Evolutionary conservation across 202 grass and related monocot genomes (phyloP).

Genomic region (Dendrocalamus latiflorus): DNA sequence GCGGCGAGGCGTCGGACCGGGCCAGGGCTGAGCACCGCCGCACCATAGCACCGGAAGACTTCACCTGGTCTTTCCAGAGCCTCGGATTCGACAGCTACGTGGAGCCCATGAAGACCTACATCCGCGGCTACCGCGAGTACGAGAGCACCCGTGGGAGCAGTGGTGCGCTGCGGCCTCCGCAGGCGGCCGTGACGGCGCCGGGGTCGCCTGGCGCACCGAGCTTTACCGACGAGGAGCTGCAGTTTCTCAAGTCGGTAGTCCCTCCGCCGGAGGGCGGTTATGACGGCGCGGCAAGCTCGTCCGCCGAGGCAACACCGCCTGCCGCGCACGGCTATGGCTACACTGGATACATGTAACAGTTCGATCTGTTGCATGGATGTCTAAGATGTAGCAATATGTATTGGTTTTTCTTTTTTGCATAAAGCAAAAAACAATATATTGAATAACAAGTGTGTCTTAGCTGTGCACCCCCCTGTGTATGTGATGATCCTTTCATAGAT

Average conservation of each 20-base stretch:
- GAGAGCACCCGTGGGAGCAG: background rate
- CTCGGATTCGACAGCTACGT: constrained; percentile 37
- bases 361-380: too few relatives aligned
- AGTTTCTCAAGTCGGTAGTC: background rate
- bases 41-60: constrained; percentile 45
- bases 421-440: too few relatives aligned
- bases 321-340: background rate
- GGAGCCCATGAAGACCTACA: constrained; percentile 26
- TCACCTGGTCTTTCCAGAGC: background rate
- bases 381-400: too few relatives aligned
- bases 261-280: background rate
- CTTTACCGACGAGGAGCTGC: constrained; percentile 9
- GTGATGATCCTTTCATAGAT: background rate
- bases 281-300: background rate
- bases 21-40: constrained; percentile 14
- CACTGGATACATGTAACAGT: background rate
- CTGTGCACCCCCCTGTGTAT: too few relatives aligned
- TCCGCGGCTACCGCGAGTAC: constrained; percentile 33
- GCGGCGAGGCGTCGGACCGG: constrained; percentile 16
- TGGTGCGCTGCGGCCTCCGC: background rate
- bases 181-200: background rate
- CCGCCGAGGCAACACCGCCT: background rate
- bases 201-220: background rate
- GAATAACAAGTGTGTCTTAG: too few relatives aligned
- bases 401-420: too few relatives aligned